Base-by-base conservation (phyloP, 257 asterid genomes). In the Solanum ahanhuiri region DNA sequence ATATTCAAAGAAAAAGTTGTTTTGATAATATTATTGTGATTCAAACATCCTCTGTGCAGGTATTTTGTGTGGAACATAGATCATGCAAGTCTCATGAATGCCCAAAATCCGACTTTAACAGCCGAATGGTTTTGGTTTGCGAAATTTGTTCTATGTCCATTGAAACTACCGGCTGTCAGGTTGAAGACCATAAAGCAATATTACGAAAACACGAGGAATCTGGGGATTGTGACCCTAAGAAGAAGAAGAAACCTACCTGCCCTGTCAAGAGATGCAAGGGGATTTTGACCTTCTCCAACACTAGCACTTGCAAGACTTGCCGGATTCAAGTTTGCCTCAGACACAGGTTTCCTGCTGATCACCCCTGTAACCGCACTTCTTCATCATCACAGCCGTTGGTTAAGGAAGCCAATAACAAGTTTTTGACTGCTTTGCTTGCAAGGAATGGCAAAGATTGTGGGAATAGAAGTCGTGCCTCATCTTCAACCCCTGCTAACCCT, bases 321-420 rank as follows among this genome's bases (percentile, higher is more conserved):
- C 85, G 91, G 35, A 86, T 93, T 9, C 93, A 91, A 87, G 90
- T 93, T 37, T 96, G 99, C 91, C 87, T 96, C 92, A 95, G 88
- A 85, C 99, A 96, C 63, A 85, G 99, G 72, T 96, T 95, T 69
- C 98, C 98, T 33, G 91, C 89, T 23, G 99, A 95, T 85, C 99
- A 96, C 83, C 86, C 87, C 48, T 95, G 99, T 84, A 83, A 70
- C 57, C 84, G 86, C 83, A 86, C 82, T 86, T 70, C 9, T 70
- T 28, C 86, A 54, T 15, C 87, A 37, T 41, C 91, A 23, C 82
- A 43, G 57, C 48, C 71, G 6, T 30, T 71, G 69, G 64, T 48
- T 2, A 60, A 35, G 84, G 90, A 66, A 14, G 86, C 28, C 3
- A 87, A 83, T 6, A 88, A 87, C 86, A 92, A 89, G 92, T 93